Evolutionary conservation across 2,329 filamentous ascomycete genomes (phyloP).

Genomic region (Pseudofabraea citricarpa): DNA sequence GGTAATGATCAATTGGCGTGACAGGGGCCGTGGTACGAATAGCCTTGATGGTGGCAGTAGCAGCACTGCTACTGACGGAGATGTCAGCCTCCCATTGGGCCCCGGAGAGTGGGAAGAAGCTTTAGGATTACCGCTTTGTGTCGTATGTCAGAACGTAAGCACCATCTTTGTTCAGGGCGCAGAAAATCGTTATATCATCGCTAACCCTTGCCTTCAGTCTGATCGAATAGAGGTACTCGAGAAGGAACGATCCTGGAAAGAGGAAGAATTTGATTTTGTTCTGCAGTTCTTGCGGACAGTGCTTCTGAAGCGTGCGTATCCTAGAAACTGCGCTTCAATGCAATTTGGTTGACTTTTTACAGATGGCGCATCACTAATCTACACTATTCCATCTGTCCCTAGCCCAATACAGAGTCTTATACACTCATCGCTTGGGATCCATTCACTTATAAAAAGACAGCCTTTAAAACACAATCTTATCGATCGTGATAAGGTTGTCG

Average conservation of each 20-base stretch:
- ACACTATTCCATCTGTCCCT: conserved; percentile 71
- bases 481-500: conserved; percentile 88
- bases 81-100: conserved; percentile 71
- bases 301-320: conserved; percentile 70
- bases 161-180: not conserved
- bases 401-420: conserved; percentile 76
- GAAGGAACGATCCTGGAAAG: conserved; percentile 87
- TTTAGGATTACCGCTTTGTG: conserved; percentile 78
- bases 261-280: conserved; percentile 94
- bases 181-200: conserved; percentile 17
- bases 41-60: conserved; percentile 58
- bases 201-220: conserved; percentile 10
- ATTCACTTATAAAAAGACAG: conserved; percentile 73
- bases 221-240: conserved; percentile 69
- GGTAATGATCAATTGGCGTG: conserved; percentile 73
- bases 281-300: conserved; percentile 89
- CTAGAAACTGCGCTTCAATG: conserved; percentile 7
- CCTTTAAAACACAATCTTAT: conserved; percentile 86
- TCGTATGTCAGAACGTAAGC: conserved; percentile 91
- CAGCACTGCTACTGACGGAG: conserved; percentile 55
- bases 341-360: conserved; percentile 9
- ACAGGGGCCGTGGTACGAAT: conserved; percentile 63
- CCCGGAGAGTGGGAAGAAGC: conserved; percentile 93
- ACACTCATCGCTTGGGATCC: conserved; percentile 82
- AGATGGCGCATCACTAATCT: conserved; percentile 84